A percentile compares a stretch with the other conserved stretches of the same genome.
Evolutionary conservation across 1,284 basidiomycete genomes (phyloP).

Genomic region (Exobasidium cylindrosporum): DNA sequence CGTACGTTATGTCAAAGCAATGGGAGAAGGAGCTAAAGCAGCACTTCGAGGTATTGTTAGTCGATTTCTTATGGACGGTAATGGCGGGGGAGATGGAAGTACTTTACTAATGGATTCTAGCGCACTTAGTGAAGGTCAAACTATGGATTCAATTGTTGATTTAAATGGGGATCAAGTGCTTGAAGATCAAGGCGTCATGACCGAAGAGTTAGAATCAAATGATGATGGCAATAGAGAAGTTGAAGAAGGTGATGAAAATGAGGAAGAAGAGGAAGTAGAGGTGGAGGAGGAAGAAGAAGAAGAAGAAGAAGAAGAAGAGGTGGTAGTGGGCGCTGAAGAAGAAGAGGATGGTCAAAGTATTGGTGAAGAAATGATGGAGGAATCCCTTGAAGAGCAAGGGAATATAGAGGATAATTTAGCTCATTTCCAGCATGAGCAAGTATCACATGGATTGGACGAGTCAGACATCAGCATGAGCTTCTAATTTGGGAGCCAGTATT

Average conservation of each 20-base stretch:
- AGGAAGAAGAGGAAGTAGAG: conserved; percentile 4
- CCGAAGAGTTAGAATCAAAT: neutral
- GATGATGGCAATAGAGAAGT: neutral
- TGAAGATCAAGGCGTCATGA: neutral
- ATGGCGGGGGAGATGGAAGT: neutral
- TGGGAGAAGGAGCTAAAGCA: conserved; percentile 16
- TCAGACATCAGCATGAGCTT: neutral
- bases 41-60: conserved; percentile 7
- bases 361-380: neutral
- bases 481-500: too few relatives aligned
- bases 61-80: conserved; percentile 3
- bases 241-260: neutral
- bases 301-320: neutral
- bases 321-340: neutral
- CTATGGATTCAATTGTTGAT: conserved; percentile 1
- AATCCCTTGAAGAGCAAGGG: neutral
- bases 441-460: neutral
- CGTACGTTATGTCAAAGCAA: conserved; percentile 14
- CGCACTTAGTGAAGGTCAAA: neutral
- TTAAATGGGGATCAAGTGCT: conserved; percentile 1
- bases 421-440: too few relatives aligned
- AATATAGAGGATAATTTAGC: neutral
- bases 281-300: neutral
- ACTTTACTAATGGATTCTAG: conserved; percentile 5
- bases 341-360: too few relatives aligned